Evolutionary conservation across 2,329 filamentous ascomycete species (phyloP), one percentile per base, ranked within the genome.

Genomic region (Magnaporthales sp.): DNA sequence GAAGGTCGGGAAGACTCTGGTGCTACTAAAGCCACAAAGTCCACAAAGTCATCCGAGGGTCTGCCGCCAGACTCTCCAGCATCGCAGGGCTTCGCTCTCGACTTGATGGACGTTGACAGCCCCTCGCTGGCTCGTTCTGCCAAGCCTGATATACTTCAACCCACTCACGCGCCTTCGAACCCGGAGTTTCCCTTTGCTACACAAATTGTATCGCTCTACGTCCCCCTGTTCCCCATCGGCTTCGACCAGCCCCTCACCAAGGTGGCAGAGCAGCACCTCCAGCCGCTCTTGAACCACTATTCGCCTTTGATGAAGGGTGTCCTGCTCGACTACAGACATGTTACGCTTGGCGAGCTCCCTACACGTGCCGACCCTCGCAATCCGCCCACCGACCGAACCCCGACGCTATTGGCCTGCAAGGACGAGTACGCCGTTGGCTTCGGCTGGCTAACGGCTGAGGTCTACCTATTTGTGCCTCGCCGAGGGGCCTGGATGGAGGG

Each of bases 361-460:
- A 84, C 83, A 46, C 80, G 82, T 58, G 73, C 75, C 9, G 78
- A 79, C 51, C 69, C 71, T 4, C 72, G 73, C 31, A 79, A 80
- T 26, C 82, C 83, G 1, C 75, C 79, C 5, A 80, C 82, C 19
- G 82, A 87, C 67, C 74, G 81, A 46, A 80, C 80, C 26, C 77
- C 79, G 0, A 75, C 77, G 15, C 71, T 78, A 11, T 75, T 84
- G 4, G 73, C 82, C 63, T 85, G 85, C 5, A 79, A 91, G 56
- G 88, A 91, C 77, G 95, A 98, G 78, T 96, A 93, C 74, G 92
- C 91, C 8, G 91, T 92, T 27, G 89, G 89, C 26, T 97, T 91
- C 74, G 86, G 91, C 63, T 98, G 94, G 89, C 85, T 96, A 26
- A 97, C 92, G 0, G 92, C 90, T 1, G 92, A 96, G 26, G 90